Conservation (phyloP, 2,329 filamentous ascomycete species). For the Akanthomyces lecanii region DNA sequence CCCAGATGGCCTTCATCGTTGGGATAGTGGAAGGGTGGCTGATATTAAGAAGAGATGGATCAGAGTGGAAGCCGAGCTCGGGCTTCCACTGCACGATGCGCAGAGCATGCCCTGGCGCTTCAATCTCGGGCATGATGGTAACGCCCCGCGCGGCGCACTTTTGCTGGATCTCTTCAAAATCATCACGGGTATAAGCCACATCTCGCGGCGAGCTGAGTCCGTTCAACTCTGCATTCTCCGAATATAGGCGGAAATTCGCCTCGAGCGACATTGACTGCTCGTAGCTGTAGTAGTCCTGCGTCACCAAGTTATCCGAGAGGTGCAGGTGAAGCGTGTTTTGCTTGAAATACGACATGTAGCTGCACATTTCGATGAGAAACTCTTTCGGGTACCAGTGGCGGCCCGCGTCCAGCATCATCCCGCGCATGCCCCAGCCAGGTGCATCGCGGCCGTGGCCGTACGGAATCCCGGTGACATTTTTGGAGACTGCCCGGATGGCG, state of each 20-base stretch:
- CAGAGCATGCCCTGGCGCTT: conserved; percentile 54
- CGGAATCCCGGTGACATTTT: conserved; percentile 27
- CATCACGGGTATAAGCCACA: conserved; percentile 48
- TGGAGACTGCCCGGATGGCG: conserved; percentile 32
- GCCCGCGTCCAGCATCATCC: conserved; percentile 49
- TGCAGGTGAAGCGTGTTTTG: conserved; percentile 57
- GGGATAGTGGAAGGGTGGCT: conserved; percentile 47
- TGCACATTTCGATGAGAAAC: conserved; percentile 53
- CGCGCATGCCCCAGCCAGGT: conserved; percentile 47
- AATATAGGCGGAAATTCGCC: conserved; percentile 50
- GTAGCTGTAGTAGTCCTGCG: conserved; percentile 42
- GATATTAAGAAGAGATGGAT: conserved; percentile 43
- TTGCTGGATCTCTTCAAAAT: conserved; percentile 49
- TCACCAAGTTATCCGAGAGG: conserved; percentile 49
- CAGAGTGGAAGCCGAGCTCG: conserved; percentile 42
- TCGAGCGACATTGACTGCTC: conserved; percentile 47
- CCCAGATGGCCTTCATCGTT: conserved; percentile 47
- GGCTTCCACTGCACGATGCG: conserved; percentile 57
- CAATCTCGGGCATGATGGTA: conserved; percentile 56
- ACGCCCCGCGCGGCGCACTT: conserved; percentile 52
- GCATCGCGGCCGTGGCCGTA: conserved; percentile 42
- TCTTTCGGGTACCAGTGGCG: conserved; percentile 53
- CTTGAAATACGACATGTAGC: conserved; percentile 58
- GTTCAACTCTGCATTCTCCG: conserved; percentile 41
- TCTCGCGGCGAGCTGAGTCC: conserved; percentile 49